A percentile compares a stretch with the other conserved stretches of the same genome.
These are phyloP conservation scores for Apiotrichum siamense DNA, from an alignment of 1,284 basidiomycete species.

Conservation along the genomic window DNA sequence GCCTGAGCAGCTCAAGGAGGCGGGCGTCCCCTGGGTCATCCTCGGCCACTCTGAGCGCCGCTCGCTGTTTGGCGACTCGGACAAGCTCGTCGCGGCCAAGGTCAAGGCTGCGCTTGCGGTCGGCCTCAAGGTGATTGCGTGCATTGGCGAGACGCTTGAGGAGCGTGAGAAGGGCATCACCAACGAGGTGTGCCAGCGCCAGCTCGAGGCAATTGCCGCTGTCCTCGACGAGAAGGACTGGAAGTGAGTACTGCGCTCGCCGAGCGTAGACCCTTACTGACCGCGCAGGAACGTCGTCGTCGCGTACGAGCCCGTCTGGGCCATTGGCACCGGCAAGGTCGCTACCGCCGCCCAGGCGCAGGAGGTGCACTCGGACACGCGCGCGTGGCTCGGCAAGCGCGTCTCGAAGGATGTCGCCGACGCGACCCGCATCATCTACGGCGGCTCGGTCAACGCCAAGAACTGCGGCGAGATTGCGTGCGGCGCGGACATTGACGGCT, in stretches of 20 bases:
- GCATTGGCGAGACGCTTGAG: slow-evolving; percentile 88
- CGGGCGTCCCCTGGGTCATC: slow-evolving; percentile 84
- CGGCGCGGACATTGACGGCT: slow-evolving; percentile 90
- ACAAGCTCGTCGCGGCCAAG: slow-evolving; percentile 78
- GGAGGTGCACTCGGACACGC: slow-evolving; percentile 80
- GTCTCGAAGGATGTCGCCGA: slow-evolving; percentile 70
- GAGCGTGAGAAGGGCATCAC: slow-evolving; percentile 81
- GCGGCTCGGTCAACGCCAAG: slow-evolving; percentile 81
- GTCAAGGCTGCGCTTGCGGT: slow-evolving; percentile 59
- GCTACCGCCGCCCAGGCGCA: slow-evolving; percentile 79
- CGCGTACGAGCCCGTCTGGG: slow-evolving; percentile 97
- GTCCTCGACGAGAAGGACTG: slow-evolving; percentile 65
- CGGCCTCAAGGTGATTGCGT: slow-evolving; percentile 82
- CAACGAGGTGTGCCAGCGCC: slow-evolving; percentile 69
- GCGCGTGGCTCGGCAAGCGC: slow-evolving; percentile 63
- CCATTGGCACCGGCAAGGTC: slow-evolving; percentile 95
- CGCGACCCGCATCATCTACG: slow-evolving; percentile 84
- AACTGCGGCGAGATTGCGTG: slow-evolving; percentile 77
- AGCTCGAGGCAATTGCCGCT: slow-evolving; percentile 70
- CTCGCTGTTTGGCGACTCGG: slow-evolving; percentile 83
- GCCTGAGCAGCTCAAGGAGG: slow-evolving; percentile 75
- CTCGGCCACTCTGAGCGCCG: slow-evolving; percentile 98
- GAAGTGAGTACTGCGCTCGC: slow-evolving; percentile 55
- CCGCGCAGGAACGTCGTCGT: slow-evolving; percentile 73
- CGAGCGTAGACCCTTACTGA: not conserved